These are phyloP conservation scores for Clarireedia hainanense DNA, from an alignment of 2,329 filamentous ascomycete species.

Conservation along the genomic window DNA sequence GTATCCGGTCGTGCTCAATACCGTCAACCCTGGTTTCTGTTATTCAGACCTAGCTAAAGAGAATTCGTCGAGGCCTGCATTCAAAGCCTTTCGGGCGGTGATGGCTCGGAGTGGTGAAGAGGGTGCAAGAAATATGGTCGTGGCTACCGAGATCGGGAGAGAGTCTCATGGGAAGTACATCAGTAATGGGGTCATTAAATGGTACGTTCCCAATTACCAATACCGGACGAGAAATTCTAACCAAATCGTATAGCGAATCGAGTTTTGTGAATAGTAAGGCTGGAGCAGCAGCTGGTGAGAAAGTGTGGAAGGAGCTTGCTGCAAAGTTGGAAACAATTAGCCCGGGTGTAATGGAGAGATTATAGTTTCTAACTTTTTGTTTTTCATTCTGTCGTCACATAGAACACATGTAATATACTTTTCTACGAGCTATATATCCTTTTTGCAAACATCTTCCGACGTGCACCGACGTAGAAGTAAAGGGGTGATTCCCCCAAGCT, in stretches of 20 bases:
- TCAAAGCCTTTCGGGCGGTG: background rate
- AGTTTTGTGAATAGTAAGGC: slow-evolving; percentile 34
- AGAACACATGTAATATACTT: too few relatives aligned
- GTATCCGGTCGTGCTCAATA: slow-evolving; percentile 38
- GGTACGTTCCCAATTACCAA: background rate
- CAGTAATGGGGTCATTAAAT: slow-evolving; percentile 24
- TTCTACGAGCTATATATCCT: too few relatives aligned
- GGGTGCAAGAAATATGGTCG: slow-evolving; percentile 36
- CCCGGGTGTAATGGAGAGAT: slow-evolving; percentile 26
- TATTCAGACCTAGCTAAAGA: slow-evolving; percentile 39
- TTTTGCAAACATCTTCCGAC: too few relatives aligned
- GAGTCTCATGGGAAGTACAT: slow-evolving; percentile 42
- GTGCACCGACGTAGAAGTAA: too few relatives aligned
- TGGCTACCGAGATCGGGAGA: slow-evolving; percentile 31
- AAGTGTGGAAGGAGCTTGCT: slow-evolving; percentile 37
- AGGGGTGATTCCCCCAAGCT: too few relatives aligned
- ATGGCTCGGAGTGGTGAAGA: slow-evolving; percentile 37
- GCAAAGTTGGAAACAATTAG: slow-evolving; percentile 35
- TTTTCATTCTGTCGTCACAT: too few relatives aligned
- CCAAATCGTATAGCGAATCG: slow-evolving; percentile 16
- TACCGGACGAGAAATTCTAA: background rate
- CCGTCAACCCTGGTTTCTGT: slow-evolving; percentile 46
- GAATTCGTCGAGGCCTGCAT: fast-evolving
- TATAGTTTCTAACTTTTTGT: background rate
- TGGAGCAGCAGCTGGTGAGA: slow-evolving; percentile 31